Percentiles rank a stretch among this genome's conserved stretches.
Evolutionary conservation across 202 grass and related monocot genomes (phyloP).

Genomic region (Musa balbisiana): DNA sequence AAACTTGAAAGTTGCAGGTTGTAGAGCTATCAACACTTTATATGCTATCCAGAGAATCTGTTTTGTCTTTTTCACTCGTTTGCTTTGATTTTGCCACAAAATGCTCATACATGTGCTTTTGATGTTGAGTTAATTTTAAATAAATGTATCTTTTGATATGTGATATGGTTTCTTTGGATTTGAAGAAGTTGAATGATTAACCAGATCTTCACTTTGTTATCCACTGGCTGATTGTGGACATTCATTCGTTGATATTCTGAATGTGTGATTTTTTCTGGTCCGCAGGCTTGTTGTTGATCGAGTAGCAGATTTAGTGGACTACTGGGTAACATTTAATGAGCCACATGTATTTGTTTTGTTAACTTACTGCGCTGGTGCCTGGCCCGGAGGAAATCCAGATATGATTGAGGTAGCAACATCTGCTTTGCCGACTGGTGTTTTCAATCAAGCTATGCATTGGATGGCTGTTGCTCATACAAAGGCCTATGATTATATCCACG

Average conservation of each 20-base stretch:
- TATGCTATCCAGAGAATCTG: no score
- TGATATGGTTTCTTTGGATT: no score
- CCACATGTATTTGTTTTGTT: constrained; percentile 90
- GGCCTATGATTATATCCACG: constrained; percentile 85
- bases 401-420: constrained; percentile 74
- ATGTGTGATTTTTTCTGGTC: background rate
- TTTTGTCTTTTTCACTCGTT: no score
- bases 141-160: no score
- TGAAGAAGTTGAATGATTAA: no score
- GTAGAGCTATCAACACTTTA: no score
- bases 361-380: constrained; percentile 90
- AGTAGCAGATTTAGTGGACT: constrained; percentile 86
- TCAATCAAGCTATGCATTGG: constrained; percentile 73
- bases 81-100: no score
- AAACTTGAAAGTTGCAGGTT: no score
- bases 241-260: background rate
- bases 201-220: background rate
- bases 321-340: constrained; percentile 95
- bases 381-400: constrained; percentile 94
- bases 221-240: background rate
- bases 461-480: constrained; percentile 78
- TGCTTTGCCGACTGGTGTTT: constrained; percentile 77
- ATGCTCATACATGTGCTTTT: no score
- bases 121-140: no score
- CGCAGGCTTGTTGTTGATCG: constrained; percentile 72